These are phyloP conservation scores for Cynara cardunculus DNA, from an alignment of 129 eudicot genomes.

Conservation along the genomic window DNA sequence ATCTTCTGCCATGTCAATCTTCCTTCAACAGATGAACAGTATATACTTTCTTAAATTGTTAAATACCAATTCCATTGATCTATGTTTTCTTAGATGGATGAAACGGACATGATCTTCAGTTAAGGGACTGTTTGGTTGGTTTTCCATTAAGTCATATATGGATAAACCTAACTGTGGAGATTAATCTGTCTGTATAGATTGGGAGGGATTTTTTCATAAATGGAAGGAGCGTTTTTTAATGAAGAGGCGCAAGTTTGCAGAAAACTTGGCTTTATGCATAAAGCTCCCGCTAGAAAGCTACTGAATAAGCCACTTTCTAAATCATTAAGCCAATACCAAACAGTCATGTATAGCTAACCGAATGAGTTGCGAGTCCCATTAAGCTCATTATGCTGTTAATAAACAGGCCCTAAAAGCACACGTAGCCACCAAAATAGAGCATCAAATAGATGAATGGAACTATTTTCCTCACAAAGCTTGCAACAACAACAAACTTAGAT, in stretches of 20 bases:
- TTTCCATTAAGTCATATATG: neutral
- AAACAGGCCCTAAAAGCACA: neutral
- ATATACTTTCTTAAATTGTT: neutral
- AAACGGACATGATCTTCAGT: neutral
- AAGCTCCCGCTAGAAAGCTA: neutral
- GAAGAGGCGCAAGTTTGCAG: neutral
- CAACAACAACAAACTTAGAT: neutral
- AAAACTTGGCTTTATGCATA: neutral
- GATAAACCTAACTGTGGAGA: neutral
- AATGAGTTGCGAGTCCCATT: neutral
- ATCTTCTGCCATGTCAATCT: neutral
- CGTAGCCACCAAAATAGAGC: neutral
- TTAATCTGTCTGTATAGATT: neutral
- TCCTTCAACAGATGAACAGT: neutral
- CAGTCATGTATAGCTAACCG: neutral
- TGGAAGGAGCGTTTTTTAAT: neutral
- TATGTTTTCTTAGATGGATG: slow-evolving; percentile 11
- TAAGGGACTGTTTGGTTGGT: neutral
- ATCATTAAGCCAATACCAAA: neutral
- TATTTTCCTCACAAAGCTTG: slow-evolving; percentile 10
- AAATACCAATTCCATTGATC: neutral
- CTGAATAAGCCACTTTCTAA: neutral
- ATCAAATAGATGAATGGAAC: neutral
- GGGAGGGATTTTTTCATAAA: neutral
- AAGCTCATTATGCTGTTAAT: neutral